Conservation (phyloP, 2,329 filamentous ascomycete species). For the Shiraia bambusicola region DNA sequence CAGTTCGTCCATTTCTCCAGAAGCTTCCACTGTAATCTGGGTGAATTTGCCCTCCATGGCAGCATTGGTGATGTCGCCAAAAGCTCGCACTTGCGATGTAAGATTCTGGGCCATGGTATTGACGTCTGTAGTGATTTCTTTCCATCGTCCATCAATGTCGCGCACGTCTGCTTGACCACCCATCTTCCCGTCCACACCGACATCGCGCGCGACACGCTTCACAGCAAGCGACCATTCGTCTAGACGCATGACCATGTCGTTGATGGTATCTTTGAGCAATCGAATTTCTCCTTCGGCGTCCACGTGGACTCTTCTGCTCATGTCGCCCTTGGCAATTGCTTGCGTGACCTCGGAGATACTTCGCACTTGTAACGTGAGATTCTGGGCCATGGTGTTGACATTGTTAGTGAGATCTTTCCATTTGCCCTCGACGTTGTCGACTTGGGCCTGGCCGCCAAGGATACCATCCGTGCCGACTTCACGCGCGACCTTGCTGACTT, state of each 20-base stretch:
- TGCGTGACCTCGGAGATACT: slow-evolving; percentile 93
- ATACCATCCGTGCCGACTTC: slow-evolving; percentile 66
- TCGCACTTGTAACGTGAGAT: slow-evolving; percentile 69
- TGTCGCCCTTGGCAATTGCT: slow-evolving; percentile 91
- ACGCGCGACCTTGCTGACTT: slow-evolving; percentile 66
- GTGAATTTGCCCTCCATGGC: slow-evolving; percentile 97
- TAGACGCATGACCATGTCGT: slow-evolving; percentile 95
- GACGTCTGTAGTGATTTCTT: slow-evolving; percentile 95
- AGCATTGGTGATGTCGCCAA: slow-evolving; percentile 97
- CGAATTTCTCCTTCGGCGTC: slow-evolving; percentile 94
- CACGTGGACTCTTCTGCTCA: slow-evolving; percentile 94
- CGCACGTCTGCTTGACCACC: slow-evolving; percentile 94
- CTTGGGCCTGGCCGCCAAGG: slow-evolving; percentile 64
- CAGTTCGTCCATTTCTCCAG: slow-evolving; percentile 97
- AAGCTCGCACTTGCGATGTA: slow-evolving; percentile 95
- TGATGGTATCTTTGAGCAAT: slow-evolving; percentile 92
- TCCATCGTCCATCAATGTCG: slow-evolving; percentile 91
- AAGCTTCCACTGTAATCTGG: slow-evolving; percentile 94
- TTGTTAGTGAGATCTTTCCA: slow-evolving; percentile 69
- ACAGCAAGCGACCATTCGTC: slow-evolving; percentile 97
- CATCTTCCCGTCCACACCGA: slow-evolving; percentile 98
- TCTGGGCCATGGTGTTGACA: slow-evolving; percentile 68
- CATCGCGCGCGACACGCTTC: slow-evolving; percentile 92
- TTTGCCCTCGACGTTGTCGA: slow-evolving; percentile 66
- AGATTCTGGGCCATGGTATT: slow-evolving; percentile 84